These are phyloP conservation scores for Rhododendron henanense DNA, from an alignment of 148 eudicot genomes.

Conservation along the genomic window DNA sequence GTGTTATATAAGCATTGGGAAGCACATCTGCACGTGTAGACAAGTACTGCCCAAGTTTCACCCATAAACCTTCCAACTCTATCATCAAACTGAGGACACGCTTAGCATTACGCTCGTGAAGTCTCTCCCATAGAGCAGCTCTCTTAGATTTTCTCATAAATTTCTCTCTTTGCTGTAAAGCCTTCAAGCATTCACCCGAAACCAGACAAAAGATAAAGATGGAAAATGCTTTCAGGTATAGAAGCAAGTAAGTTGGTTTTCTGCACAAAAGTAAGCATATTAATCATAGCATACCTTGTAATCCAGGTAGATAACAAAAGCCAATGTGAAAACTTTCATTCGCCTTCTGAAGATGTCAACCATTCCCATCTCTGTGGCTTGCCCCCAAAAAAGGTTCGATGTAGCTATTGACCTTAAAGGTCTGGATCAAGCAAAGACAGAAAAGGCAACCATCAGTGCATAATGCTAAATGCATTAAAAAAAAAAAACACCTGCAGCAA, in stretches of 20 bases:
- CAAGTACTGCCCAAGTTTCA: slow-evolving; percentile 92
- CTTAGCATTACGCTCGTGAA: slow-evolving; percentile 94
- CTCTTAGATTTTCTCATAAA: slow-evolving; percentile 61
- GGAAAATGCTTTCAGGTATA: background rate
- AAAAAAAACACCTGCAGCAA: background rate
- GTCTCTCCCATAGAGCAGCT: slow-evolving; percentile 75
- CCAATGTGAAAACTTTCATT: slow-evolving; percentile 77
- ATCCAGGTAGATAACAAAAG: slow-evolving; percentile 77
- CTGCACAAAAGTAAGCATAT: background rate
- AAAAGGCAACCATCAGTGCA: background rate
- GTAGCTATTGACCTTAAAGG: background rate
- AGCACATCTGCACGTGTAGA: slow-evolving; percentile 99
- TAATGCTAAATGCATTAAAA: background rate
- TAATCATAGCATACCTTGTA: slow-evolving; percentile 59
- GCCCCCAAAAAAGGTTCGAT: background rate
- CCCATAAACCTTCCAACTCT: slow-evolving; percentile 97
- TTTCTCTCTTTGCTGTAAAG: slow-evolving; percentile 85
- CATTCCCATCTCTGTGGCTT: slow-evolving; percentile 64
- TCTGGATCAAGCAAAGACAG: background rate
- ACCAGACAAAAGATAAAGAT: slow-evolving; percentile 6
- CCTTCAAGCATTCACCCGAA: slow-evolving; percentile 33
- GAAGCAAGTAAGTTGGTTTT: background rate
- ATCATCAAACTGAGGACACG: slow-evolving; percentile 72
- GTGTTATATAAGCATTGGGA: slow-evolving; percentile 75
- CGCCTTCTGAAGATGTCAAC: slow-evolving; percentile 75